phyloP scores from a whole-genome alignment of 257 asterid genomes.

The Cinchona pubescens region DNA sequence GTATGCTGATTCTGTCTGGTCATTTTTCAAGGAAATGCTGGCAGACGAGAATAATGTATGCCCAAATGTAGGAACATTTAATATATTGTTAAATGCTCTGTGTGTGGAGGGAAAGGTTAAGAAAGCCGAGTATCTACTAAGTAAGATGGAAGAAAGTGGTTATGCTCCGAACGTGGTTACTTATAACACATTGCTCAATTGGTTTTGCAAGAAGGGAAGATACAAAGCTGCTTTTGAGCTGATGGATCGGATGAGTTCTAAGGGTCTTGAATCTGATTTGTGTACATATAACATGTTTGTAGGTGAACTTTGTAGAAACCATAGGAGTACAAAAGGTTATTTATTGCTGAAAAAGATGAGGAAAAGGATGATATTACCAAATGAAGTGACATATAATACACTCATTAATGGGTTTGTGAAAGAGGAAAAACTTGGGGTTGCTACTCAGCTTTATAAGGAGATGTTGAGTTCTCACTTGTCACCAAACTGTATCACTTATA shows the following conservation, averaged over 20 bases:
- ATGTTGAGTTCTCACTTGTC: slow-evolving; percentile 53
- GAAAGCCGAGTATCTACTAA: slow-evolving; percentile 59
- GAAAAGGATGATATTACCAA: slow-evolving; percentile 60
- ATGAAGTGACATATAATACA: slow-evolving; percentile 80
- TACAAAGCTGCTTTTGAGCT: slow-evolving; percentile 62
- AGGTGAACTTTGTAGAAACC: slow-evolving; percentile 64
- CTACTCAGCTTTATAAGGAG: slow-evolving; percentile 59
- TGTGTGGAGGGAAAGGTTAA: slow-evolving; percentile 68
- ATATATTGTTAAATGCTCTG: slow-evolving; percentile 64
- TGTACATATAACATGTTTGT: slow-evolving; percentile 77
- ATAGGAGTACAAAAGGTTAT: slow-evolving; percentile 69
- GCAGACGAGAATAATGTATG: slow-evolving; percentile 47
- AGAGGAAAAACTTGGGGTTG: slow-evolving; percentile 71
- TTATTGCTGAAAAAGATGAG: slow-evolving; percentile 65
- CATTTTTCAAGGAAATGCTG: slow-evolving; percentile 69
- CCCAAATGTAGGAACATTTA: slow-evolving; percentile 69
- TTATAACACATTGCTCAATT: slow-evolving; percentile 77
- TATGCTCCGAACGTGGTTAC: slow-evolving; percentile 75
- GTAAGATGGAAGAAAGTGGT: slow-evolving; percentile 87
- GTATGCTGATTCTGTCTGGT: slow-evolving; percentile 55
- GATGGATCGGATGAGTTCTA: slow-evolving; percentile 68
- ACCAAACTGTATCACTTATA: slow-evolving; percentile 68
- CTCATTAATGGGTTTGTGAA: slow-evolving; percentile 71
- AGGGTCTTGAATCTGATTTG: slow-evolving; percentile 72
- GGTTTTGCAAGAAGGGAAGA: slow-evolving; percentile 78